A percentile compares a stretch with the other conserved stretches of the same genome.
Conservation (phyloP, 768 basidiomycete genomes). For the Floccularia luteovirens region DNA sequence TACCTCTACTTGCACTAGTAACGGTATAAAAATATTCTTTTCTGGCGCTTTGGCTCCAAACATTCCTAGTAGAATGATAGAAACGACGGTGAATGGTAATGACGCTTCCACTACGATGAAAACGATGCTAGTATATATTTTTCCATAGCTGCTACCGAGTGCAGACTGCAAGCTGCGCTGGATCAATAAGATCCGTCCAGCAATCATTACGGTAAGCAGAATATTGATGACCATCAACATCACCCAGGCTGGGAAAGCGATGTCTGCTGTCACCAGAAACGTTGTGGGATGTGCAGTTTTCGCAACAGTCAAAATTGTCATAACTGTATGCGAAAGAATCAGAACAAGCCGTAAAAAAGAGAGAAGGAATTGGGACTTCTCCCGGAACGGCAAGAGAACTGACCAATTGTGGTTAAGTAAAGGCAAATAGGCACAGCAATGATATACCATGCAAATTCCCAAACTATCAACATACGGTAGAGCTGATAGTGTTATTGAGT, state of each 20-base stretch:
- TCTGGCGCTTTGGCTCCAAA: not conserved
- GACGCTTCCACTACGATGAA: not conserved
- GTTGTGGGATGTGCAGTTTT: not conserved
- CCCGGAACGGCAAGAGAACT: too few relatives aligned
- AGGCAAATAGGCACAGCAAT: not conserved
- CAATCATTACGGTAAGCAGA: not conserved
- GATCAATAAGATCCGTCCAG: not conserved
- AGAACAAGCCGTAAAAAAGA: not conserved
- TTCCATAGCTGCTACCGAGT: not conserved
- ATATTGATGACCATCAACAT: not conserved
- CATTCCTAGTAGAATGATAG: conserved; percentile 1
- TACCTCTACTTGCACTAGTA: conserved; percentile 3
- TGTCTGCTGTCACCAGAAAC: not conserved
- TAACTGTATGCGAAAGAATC: not conserved
- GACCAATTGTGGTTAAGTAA: not conserved
- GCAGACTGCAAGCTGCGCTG: not conserved
- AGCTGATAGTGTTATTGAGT: not conserved
- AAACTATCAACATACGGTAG: not conserved
- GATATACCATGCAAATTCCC: not conserved
- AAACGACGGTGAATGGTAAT: conserved; percentile 1
- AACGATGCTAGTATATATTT: not conserved
- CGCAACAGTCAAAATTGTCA: not conserved
- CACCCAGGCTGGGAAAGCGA: not conserved
- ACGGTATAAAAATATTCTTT: conserved; percentile 1
- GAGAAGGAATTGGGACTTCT: not conserved